Conservation (phyloP, 2,329 filamentous ascomycete species). For the Scleromitrula shiraiana region DNA sequence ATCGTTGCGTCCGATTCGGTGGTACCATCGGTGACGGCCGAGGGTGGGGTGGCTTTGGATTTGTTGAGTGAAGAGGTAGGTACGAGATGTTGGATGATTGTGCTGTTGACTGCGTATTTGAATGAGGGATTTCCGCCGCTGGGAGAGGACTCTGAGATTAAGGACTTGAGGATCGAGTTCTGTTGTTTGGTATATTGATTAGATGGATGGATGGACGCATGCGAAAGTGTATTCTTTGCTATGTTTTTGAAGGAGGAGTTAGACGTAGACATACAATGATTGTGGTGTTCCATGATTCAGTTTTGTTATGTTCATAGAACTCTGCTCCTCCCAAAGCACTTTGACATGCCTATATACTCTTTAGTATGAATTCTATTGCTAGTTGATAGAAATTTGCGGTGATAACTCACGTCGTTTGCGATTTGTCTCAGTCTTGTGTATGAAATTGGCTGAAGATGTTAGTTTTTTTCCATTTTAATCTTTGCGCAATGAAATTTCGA, state of each 20-base stretch:
- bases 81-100: slow-evolving; percentile 89
- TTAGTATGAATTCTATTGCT: background rate
- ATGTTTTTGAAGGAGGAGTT: background rate
- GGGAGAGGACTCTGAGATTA: slow-evolving; percentile 67
- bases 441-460: slow-evolving; percentile 56
- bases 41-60: slow-evolving; percentile 35
- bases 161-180: slow-evolving; percentile 68
- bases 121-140: slow-evolving; percentile 52
- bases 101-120: slow-evolving; percentile 97
- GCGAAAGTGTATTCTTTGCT: too few relatives aligned
- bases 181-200: slow-evolving; percentile 29
- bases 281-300: slow-evolving; percentile 78
- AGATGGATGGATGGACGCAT: too few relatives aligned
- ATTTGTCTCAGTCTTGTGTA: slow-evolving; percentile 76
- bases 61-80: slow-evolving; percentile 58
- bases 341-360: slow-evolving; percentile 62
- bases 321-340: slow-evolving; percentile 64
- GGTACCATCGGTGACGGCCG: slow-evolving; percentile 24
- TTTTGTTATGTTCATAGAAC: slow-evolving; percentile 80
- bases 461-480: slow-evolving; percentile 4
- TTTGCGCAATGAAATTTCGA: background rate
- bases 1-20: slow-evolving; percentile 38
- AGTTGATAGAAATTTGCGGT: background rate
- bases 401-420: slow-evolving; percentile 61
- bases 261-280: slow-evolving; percentile 70